Evolutionary conservation across 2,329 filamentous ascomycete species (phyloP).

Genomic region (Westerdykella ornata): DNA sequence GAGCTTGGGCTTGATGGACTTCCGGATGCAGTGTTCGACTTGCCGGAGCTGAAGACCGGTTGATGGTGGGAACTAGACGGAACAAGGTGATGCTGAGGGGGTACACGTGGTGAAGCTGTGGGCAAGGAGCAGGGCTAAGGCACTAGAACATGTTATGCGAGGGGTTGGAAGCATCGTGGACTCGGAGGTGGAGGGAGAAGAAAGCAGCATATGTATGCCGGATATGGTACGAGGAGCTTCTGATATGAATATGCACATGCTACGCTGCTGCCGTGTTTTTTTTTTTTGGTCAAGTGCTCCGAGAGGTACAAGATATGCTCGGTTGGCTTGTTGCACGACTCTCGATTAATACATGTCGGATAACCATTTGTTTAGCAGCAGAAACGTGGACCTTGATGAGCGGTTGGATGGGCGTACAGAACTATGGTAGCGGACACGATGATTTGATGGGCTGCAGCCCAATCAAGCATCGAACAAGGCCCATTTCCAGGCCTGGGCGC

Average conservation of each 20-base stretch:
- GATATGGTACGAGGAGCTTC: no score
- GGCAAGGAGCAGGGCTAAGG: not conserved
- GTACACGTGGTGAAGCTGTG: no score
- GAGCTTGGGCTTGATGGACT: slow-evolving; percentile 37
- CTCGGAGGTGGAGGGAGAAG: not conserved
- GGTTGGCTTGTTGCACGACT: no score
- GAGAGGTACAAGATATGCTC: no score
- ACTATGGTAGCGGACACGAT: not conserved
- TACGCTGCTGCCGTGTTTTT: no score
- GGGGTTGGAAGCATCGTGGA: not conserved
- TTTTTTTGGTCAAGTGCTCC: no score
- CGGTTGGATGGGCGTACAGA: not conserved
- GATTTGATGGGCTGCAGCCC: slow-evolving; percentile 17
- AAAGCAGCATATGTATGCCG: no score
- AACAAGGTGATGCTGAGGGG: not conserved
- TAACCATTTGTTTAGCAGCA: no score
- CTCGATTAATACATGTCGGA: no score
- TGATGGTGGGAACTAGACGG: slow-evolving; percentile 10
- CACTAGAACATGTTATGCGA: not conserved
- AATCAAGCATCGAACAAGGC: slow-evolving; percentile 13
- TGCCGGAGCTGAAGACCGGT: slow-evolving; percentile 40
- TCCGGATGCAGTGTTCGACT: slow-evolving; percentile 38
- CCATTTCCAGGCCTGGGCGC: not conserved
- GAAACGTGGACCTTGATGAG: not conserved
- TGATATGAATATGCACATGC: no score